Conservation (phyloP, 1,139 yeast species). For the Magnusiomyces ingens region DNA sequence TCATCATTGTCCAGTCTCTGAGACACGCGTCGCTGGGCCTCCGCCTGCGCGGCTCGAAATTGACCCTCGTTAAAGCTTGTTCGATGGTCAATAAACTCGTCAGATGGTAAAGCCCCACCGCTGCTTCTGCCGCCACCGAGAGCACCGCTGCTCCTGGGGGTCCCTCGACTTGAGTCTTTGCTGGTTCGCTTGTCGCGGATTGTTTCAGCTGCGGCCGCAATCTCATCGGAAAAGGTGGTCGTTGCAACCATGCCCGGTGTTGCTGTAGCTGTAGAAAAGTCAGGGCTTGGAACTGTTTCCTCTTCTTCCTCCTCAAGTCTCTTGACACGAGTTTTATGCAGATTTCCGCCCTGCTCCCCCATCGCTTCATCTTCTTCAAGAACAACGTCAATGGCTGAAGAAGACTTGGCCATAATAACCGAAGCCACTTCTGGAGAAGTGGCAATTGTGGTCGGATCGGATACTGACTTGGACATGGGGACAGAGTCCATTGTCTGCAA, state of each 20-base stretch:
- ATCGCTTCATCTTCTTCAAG: too few species aligned
- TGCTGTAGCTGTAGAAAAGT: too few species aligned
- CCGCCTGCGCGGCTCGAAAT: background rate
- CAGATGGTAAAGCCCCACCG: background rate
- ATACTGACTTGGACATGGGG: background rate
- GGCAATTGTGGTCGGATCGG: background rate
- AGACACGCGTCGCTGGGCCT: background rate
- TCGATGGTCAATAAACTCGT: background rate
- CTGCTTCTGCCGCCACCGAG: background rate
- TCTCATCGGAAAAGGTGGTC: background rate
- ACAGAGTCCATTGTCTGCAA: background rate
- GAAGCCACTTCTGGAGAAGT: background rate
- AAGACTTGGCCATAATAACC: too few species aligned
- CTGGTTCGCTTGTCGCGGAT: background rate
- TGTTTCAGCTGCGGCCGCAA: background rate
- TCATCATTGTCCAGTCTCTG: background rate
- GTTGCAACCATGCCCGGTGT: too few species aligned
- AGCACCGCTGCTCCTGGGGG: background rate
- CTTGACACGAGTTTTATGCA: too few species aligned
- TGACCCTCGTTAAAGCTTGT: background rate
- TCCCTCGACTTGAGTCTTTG: background rate
- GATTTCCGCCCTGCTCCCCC: too few species aligned
- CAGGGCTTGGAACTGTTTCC: too few species aligned
- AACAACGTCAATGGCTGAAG: too few species aligned
- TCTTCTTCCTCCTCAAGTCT: too few species aligned